A percentile compares a stretch with the other conserved stretches of the same genome.
Conservation (phyloP, 2,329 filamentous ascomycete species). For the Ophiostoma ips region DNA sequence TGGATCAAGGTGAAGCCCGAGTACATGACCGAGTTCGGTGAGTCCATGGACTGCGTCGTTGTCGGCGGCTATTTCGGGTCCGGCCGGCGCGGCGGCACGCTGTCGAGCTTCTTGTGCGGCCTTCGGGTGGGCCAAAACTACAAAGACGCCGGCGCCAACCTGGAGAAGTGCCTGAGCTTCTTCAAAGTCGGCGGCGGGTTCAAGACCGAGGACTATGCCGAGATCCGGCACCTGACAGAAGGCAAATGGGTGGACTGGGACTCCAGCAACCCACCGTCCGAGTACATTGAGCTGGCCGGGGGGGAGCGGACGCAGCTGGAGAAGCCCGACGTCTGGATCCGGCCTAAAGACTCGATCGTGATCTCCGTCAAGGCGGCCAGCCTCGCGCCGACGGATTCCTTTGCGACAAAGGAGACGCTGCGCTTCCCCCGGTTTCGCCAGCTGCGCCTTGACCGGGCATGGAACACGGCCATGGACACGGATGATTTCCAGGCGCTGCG, state of each 20-base stretch:
- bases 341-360: conserved; percentile 74
- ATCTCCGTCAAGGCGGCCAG: conserved; percentile 80
- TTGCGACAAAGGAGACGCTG: conserved; percentile 62
- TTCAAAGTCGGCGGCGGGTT: conserved; percentile 97
- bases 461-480: conserved; percentile 65
- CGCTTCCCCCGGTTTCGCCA: conserved; percentile 83
- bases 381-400: conserved; percentile 60
- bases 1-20: conserved; percentile 99
- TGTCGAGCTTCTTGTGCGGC: conserved; percentile 86
- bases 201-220: conserved; percentile 67
- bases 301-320: conserved; percentile 58
- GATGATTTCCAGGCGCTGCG: conserved; percentile 66
- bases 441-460: conserved; percentile 68
- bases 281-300: conserved; percentile 71
- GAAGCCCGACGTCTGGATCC: conserved; percentile 84
- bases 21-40: conserved; percentile 94
- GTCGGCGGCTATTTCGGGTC: conserved; percentile 90
- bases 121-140: conserved; percentile 60
- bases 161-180: conserved; percentile 80
- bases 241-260: conserved; percentile 90
- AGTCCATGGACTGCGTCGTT: conserved; percentile 78
- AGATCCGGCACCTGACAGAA: conserved; percentile 70
- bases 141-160: conserved; percentile 41
- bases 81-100: conserved; percentile 64
- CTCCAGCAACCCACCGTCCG: conserved; percentile 54